Conservation (phyloP, 1,284 basidiomycete genomes). For the Cerrena zonata region DNA sequence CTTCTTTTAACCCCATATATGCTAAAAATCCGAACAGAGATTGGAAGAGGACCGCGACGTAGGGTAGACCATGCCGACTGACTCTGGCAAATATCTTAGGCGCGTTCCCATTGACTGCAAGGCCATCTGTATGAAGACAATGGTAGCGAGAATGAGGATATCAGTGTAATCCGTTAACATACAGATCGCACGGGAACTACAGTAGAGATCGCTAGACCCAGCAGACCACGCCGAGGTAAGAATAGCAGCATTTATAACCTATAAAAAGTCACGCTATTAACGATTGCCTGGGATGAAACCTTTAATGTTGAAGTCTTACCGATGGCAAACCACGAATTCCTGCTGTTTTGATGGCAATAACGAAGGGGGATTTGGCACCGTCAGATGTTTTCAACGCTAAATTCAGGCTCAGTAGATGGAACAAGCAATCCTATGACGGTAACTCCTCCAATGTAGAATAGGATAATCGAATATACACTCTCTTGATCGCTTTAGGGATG, state of each 20-base stretch:
- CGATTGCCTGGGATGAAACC: neutral
- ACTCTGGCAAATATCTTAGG: slow-evolving; percentile 70
- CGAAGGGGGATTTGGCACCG: slow-evolving; percentile 78
- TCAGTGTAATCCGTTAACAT: slow-evolving; percentile 22
- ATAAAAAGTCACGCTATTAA: too few relatives aligned
- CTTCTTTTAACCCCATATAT: slow-evolving; percentile 57
- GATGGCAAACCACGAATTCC: slow-evolving; percentile 68
- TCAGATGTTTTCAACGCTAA: slow-evolving; percentile 52
- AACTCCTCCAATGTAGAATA: slow-evolving; percentile 29
- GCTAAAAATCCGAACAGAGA: slow-evolving; percentile 68
- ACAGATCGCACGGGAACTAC: slow-evolving; percentile 77
- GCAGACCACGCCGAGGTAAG: slow-evolving; percentile 84
- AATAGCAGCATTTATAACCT: slow-evolving; percentile 83
- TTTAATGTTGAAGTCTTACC: slow-evolving; percentile 10
- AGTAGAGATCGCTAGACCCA: slow-evolving; percentile 78
- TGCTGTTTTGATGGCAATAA: slow-evolving; percentile 70
- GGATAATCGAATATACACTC: slow-evolving; percentile 49
- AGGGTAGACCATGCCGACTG: slow-evolving; percentile 71
- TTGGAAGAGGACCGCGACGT: slow-evolving; percentile 62
- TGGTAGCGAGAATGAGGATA: neutral
- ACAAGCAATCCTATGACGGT: slow-evolving; percentile 74
- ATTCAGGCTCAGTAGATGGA: slow-evolving; percentile 52
- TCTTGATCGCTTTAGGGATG: slow-evolving; percentile 42
- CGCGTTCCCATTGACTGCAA: slow-evolving; percentile 72
- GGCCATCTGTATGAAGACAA: slow-evolving; percentile 48